Percentiles rank a stretch among this genome's conserved stretches.
Evolutionary conservation across 305 asterid species (phyloP).

Genomic region (Coffea humblotiana): DNA sequence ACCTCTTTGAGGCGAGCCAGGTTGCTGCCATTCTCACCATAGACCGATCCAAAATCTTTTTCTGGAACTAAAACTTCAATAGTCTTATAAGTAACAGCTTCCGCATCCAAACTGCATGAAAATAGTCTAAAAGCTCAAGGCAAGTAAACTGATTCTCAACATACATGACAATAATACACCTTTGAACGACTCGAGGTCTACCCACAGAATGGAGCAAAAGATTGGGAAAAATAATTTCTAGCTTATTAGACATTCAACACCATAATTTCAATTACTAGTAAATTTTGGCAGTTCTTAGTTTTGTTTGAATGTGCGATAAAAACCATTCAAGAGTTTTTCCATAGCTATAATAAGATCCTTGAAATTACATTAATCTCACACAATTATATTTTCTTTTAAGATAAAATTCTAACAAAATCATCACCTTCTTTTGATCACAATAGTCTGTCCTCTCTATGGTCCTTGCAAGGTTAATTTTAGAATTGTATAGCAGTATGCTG

Average conservation of each 20-base stretch:
- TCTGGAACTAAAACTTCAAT: conserved; percentile 39
- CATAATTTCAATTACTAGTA: neutral
- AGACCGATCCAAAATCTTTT: conserved; percentile 37
- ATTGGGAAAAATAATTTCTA: neutral
- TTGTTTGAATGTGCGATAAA: neutral
- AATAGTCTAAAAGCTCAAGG: conserved; percentile 1
- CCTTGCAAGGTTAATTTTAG: neutral
- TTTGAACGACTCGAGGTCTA: neutral
- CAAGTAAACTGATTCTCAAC: neutral
- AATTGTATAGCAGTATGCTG: neutral
- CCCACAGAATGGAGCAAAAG: neutral
- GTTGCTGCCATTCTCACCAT: conserved; percentile 59
- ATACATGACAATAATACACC: conserved; percentile 3
- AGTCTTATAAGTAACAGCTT: conserved; percentile 23
- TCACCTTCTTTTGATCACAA: neutral
- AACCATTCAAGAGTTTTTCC: neutral
- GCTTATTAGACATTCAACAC: neutral
- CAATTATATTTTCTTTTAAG: neutral
- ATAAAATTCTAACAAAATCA: neutral
- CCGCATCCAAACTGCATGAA: conserved; percentile 35
- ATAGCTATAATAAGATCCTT: neutral
- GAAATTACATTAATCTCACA: neutral
- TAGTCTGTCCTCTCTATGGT: neutral
- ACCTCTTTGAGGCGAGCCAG: conserved; percentile 52
- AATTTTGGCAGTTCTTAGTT: neutral